A percentile compares a stretch with the other conserved stretches of the same genome.
Evolutionary conservation across 345 rosid species (phyloP).

Genomic region (Aquilaria sinensis): DNA sequence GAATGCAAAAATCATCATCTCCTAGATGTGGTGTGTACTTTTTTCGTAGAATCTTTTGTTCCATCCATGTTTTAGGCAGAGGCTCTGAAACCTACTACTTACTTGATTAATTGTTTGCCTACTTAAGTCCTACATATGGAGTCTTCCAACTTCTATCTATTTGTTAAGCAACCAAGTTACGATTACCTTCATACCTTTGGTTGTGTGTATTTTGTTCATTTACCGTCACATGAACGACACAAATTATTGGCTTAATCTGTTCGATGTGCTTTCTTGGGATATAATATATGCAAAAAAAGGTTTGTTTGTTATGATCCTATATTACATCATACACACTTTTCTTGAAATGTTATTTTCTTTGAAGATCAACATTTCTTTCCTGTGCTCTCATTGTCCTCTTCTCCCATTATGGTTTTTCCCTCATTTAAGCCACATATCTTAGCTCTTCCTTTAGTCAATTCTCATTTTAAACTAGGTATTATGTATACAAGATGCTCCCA

Average conservation of each 20-base stretch:
- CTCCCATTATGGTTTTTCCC: neutral
- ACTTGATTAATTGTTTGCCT: constrained; percentile 2
- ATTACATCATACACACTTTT: neutral
- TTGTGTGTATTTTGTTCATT: too few relatives aligned
- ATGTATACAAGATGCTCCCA: too few relatives aligned
- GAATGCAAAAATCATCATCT: too few relatives aligned
- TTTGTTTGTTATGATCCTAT: constrained; percentile 9
- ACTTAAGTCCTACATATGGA: neutral
- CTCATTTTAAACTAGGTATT: neutral
- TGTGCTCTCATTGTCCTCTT: neutral
- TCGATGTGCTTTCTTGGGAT: neutral
- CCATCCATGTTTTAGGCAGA: neutral
- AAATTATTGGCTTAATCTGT: too few relatives aligned
- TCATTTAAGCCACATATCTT: neutral
- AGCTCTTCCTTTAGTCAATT: neutral
- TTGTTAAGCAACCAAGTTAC: neutral
- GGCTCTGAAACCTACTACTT: constrained; percentile 1
- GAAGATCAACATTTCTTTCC: neutral
- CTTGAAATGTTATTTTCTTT: neutral
- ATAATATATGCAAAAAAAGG: neutral
- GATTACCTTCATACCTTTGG: neutral
- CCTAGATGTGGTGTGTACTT: constrained; percentile 4
- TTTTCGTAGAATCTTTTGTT: neutral
- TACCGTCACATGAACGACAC: too few relatives aligned
- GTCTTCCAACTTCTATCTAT: neutral